These are phyloP conservation scores for Leccinum longicurvipes DNA, from an alignment of 768 basidiomycete species.

Conservation along the genomic window DNA sequence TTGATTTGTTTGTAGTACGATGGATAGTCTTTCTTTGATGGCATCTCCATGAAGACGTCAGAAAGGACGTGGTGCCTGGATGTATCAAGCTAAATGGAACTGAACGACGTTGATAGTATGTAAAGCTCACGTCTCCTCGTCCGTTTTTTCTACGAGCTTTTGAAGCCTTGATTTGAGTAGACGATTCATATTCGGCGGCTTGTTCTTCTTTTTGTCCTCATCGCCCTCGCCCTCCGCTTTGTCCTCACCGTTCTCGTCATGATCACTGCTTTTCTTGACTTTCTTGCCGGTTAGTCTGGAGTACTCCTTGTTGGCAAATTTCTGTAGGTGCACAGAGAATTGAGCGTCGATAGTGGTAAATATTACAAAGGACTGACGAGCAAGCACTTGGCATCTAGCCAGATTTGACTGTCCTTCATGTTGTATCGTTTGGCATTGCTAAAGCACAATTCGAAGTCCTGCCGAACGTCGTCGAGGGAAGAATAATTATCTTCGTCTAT, in stretches of 20 bases:
- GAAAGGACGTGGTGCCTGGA: conserved; percentile 64
- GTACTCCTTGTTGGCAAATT: conserved; percentile 46
- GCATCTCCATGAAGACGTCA: conserved; percentile 80
- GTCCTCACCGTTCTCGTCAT: conserved; percentile 39
- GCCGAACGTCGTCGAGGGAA: conserved; percentile 62
- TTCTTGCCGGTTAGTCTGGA: conserved; percentile 42
- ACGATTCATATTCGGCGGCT: conserved; percentile 60
- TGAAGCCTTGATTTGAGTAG: conserved; percentile 66
- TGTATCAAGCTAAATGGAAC: not conserved
- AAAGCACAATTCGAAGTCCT: conserved; percentile 76
- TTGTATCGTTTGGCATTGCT: conserved; percentile 83
- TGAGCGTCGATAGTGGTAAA: not conserved
- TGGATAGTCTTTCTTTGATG: conserved; percentile 75
- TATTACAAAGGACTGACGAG: conserved; percentile 48
- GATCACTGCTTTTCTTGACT: conserved; percentile 36
- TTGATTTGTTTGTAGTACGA: conserved; percentile 78
- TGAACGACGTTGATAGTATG: not conserved
- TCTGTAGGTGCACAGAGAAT: conserved; percentile 32
- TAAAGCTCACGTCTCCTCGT: conserved; percentile 53
- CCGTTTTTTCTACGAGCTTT: conserved; percentile 70
- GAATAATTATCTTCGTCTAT: conserved; percentile 59
- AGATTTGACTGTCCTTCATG: conserved; percentile 73
- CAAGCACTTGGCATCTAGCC: conserved; percentile 76
- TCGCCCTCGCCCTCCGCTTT: conserved; percentile 42
- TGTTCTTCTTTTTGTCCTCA: conserved; percentile 47